Conservation (phyloP, 176 grass and related monocot species). For the Hsuehochloa calcarea region DNA sequence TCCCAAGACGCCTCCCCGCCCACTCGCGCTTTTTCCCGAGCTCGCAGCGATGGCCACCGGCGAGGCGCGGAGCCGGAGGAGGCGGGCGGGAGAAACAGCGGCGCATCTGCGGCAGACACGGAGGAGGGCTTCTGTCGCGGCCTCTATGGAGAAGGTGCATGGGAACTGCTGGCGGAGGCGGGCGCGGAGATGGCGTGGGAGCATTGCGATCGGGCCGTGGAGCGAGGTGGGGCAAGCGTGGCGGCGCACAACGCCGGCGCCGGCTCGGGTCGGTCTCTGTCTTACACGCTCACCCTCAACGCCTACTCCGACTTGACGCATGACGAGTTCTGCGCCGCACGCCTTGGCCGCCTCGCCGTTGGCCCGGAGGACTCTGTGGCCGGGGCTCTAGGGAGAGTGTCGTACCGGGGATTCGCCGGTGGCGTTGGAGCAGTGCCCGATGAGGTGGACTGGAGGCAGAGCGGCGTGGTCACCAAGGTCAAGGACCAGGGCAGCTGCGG, state of each 20-base stretch:
- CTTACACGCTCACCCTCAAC: constrained; percentile 69
- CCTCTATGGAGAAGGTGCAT: too few relatives aligned
- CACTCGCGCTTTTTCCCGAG: too few relatives aligned
- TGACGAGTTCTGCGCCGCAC: constrained; percentile 59
- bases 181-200: too few relatives aligned
- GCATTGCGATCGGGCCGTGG: too few relatives aligned
- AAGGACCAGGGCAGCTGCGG: constrained; percentile 47
- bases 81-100: too few relatives aligned
- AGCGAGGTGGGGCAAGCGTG: too few relatives aligned
- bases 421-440: constrained; percentile 37
- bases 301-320: constrained; percentile 69
- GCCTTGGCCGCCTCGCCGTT: constrained; percentile 42
- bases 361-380: neutral
- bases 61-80: too few relatives aligned
- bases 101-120: too few relatives aligned
- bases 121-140: too few relatives aligned
- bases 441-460: constrained; percentile 67
- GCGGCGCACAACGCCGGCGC: constrained; percentile 48
- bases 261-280: neutral
- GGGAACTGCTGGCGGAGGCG: too few relatives aligned
- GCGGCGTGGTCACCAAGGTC: constrained; percentile 55
- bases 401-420: constrained; percentile 5
- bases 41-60: too few relatives aligned
- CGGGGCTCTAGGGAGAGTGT: neutral
- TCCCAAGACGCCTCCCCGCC: too few relatives aligned